Evolutionary conservation across 1,284 basidiomycete genomes (phyloP), one percentile per base, ranked within the genome.

Genomic region (Leccinum fallax): DNA sequence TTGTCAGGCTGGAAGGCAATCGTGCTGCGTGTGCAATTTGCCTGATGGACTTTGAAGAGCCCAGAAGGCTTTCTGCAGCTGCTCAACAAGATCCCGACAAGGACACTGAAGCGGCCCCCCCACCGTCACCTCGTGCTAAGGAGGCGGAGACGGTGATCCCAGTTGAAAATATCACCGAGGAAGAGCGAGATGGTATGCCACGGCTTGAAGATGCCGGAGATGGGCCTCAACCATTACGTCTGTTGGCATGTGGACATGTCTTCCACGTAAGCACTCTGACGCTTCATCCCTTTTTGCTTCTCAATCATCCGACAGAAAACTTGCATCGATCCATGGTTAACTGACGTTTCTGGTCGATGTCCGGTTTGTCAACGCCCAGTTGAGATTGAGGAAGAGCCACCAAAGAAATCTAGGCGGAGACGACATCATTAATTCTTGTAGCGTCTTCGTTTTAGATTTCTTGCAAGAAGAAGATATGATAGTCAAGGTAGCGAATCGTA

Each of bases 1-100:
- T 86, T 71, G 84, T 93, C 43, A 78, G 88, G 49, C 80, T 93
- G 34, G 89, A 90, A 67, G 87, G 85, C 19, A 91, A 93, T 69
- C 86, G 91, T 53, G 92, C 92, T 6, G 84, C 87, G 13, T 93
- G 91, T 74, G 89, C 90, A 32, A 90, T 93, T 61, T 93, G 92
- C 73, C 75, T 93, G 67, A 82, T 88, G 82, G 92, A 93, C 71
- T 93, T 92, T 64, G 89, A 89, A 67, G 88, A 88, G 72, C 91
- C 91, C 13, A 86, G 78, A 69, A 77, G 78, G 59, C 67, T 74
- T 28, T 72, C 71, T 19, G 65, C 77, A 55, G 75, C 73, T 36
- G 21, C 63, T 48, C 67, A 70, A 38, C 60, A 66, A 53, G 67
- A 72, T 30, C 61, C 63, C 21, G 67, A 71, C 38, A 67, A 68